Conservation (phyloP, 352 stramenopile genomes). For the Thraustochytrium sp. region DNA sequence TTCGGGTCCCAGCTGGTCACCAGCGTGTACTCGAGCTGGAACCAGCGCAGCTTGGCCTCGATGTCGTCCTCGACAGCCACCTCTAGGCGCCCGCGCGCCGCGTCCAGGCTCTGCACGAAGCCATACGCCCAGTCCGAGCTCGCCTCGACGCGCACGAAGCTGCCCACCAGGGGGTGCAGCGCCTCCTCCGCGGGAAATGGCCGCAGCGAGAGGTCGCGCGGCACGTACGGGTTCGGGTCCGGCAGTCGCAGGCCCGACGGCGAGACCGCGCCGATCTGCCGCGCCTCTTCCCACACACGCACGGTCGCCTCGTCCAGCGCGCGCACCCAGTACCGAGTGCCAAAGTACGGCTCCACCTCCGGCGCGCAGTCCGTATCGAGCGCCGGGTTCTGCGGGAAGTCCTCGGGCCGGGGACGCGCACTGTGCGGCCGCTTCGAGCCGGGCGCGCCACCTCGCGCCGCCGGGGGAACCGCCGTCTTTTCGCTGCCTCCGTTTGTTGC, state of each 20-base stretch:
- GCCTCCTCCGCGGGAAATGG: background rate
- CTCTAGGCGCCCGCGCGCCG: background rate
- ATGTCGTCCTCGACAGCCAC: constrained; percentile 30
- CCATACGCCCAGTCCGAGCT: background rate
- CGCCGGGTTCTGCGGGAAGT: constrained; percentile 18
- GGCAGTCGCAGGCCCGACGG: constrained; percentile 3
- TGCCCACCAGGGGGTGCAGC: background rate
- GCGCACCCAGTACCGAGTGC: background rate
- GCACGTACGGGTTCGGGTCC: background rate
- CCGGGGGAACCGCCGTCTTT: too few species aligned
- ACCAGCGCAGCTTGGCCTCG: background rate
- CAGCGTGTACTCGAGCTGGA: background rate
- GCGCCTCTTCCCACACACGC: background rate
- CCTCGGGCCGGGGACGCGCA: background rate
- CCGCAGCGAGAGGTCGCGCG: background rate
- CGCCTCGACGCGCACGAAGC: background rate
- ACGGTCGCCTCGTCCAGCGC: background rate
- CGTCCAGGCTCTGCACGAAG: constrained; percentile 22
- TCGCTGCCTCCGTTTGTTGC: too few species aligned
- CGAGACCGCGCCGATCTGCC: background rate
- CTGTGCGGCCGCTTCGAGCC: too few species aligned
- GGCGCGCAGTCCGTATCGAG: background rate
- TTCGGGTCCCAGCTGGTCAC: background rate
- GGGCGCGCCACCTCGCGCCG: too few species aligned
- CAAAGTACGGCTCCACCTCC: constrained; percentile 21